Evolutionary conservation across 495 filamentous ascomycete genomes (phyloP).

Genomic region (Clohesyomyces aquaticus): DNA sequence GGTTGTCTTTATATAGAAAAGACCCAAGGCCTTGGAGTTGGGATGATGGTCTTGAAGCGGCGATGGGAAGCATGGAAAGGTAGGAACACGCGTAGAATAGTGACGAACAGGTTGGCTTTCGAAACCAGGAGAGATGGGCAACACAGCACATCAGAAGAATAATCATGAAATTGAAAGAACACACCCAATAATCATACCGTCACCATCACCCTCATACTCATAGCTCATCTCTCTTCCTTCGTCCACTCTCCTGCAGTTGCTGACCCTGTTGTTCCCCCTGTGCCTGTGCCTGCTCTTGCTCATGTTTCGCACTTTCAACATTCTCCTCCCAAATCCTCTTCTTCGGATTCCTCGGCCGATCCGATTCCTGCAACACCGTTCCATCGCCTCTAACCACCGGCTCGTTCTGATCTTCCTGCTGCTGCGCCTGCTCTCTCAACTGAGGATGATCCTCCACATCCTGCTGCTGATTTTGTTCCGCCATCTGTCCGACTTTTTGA

Average conservation of each 20-base stretch:
- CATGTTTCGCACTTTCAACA: slow-evolving; percentile 42
- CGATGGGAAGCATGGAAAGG: too few species aligned
- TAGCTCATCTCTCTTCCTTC: slow-evolving; percentile 16
- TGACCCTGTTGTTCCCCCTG: background rate
- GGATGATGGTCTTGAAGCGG: too few species aligned
- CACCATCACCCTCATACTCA: slow-evolving; percentile 1
- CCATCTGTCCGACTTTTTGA: slow-evolving; percentile 60
- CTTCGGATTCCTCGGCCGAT: slow-evolving; percentile 67
- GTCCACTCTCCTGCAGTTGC: background rate
- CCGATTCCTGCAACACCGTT: slow-evolving; percentile 42
- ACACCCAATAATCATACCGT: background rate
- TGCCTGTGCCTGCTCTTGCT: slow-evolving; percentile 33
- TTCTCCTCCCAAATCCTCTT: slow-evolving; percentile 84
- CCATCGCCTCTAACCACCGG: slow-evolving; percentile 48
- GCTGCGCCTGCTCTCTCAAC: slow-evolving; percentile 12
- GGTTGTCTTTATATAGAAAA: too few species aligned
- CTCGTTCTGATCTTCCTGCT: slow-evolving; percentile 43
- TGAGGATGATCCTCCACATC: slow-evolving; percentile 18
- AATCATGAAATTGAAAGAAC: background rate
- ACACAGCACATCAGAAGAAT: too few species aligned
- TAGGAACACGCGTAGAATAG: too few species aligned
- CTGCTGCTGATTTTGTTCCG: slow-evolving; percentile 53
- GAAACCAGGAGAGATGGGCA: too few species aligned
- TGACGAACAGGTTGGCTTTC: too few species aligned
- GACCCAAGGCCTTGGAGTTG: too few species aligned